Base-by-base conservation (phyloP, 139 green algal genomes). In the Desmodesmus armatus region DNA sequence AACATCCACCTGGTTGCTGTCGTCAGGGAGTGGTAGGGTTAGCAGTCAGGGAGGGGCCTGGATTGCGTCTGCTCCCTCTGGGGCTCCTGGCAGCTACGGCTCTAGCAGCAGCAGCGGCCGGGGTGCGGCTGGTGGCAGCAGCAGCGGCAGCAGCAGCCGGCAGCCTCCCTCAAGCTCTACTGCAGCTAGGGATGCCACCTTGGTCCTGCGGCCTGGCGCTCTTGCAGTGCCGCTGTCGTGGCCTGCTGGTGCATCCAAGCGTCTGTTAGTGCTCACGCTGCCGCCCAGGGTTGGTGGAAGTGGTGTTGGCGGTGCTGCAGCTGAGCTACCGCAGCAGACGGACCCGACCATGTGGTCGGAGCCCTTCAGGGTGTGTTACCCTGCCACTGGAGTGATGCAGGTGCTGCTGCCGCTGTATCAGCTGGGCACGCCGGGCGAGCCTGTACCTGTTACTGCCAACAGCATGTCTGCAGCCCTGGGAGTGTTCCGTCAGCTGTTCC, bases 191-290 rank as follows among this genome's bases (percentile, higher is more conserved):
- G 78, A 85, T 15, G 47, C 79, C 3, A 65, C 83, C 31, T 15
- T 90, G 15, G 82, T 90, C 37, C 77, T 93, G 51, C 82, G 85
- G 0, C 63, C 82, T 11, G 88, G 85, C 35, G 66, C 82, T 0
- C 25, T 83, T 23, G 79, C 73, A 0, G 71, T 90, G 53, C 90
- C 88, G 29, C 35, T 93, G 75, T 78, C 51, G 2, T 88, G 84
- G 84, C 75, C 74, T 15, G 53, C 33, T 21, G 62, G 60, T 33
- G 70, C 63, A 33, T 4, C 27, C 23, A 35, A 35, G 49, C 49
- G 77, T 49, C 17, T 77, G 66, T 49, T 80, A 53, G 25, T 66
- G 41, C 39, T 87, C 27, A 67, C 71, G 37, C 81, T 87, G 40
- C 81, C 81, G 40, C 70, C 51, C 47, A 44, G 33, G 13, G 17